Evolutionary conservation across 1,284 basidiomycete species (phyloP), one percentile per base, ranked within the genome.

Genomic region (Pseudozyma thailandica): DNA sequence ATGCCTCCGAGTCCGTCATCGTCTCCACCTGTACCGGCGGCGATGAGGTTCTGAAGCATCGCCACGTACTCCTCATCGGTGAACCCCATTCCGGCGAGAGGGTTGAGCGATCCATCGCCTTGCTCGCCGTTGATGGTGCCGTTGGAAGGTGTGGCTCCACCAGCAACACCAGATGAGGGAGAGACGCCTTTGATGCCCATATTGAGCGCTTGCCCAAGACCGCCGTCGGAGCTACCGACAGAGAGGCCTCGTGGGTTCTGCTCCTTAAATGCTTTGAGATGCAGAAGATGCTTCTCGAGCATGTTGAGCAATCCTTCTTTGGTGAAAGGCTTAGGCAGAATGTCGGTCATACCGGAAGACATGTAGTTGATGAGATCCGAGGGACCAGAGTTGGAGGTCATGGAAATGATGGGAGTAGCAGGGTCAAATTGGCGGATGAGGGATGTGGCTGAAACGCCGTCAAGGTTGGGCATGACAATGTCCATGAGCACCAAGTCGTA

Each of bases 251-350:
- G 16, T 31, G 54, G 25, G 26, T 62, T 48, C 41, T 57, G 54
- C 21, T 50, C 57, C 83, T 93, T 91, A 72, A 94, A 92, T 45
- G 91, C 89, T 83, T 94, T 94, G 70, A 96, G 88, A 80, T 97
- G 94, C 84, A 90, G 90, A 33, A 97, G 86, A 81, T 97, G 94
- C 88, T 94, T 95, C 89, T 98, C 93, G 63, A 98, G 89, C 89
- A 97, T 94, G 66, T 90, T 90, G 50, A 95, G 85, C 51, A 98
- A 84, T 9, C 91, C 91, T 79, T 94, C 90, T 82, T 94, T 93
- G 15, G 92, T 95, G 84, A 98, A 98, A 1, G 94, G 94, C 83
- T 98, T 98, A 8, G 94, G 91, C n/a, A 97, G 85, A 58, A 96
- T 91, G 84, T 97, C 94, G 83, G 95, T 97, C 94, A 97, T 97